A percentile compares a stretch with the other conserved stretches of the same genome.
phyloP scores from a whole-genome alignment of 331 rosid genomes.

The Acacia concinna region DNA sequence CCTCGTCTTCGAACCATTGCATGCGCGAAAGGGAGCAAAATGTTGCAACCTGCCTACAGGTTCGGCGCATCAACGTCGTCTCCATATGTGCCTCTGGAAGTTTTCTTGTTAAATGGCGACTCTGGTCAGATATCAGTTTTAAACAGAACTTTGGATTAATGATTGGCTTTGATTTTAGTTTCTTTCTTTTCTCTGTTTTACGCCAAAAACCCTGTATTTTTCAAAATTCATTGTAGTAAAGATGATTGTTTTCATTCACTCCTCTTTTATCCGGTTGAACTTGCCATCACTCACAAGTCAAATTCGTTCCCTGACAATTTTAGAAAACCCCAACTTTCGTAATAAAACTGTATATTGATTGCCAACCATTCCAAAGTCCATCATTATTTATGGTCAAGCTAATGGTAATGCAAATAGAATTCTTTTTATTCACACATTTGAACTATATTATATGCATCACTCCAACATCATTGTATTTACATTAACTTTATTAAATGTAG shows the following conservation, averaged over 20 bases:
- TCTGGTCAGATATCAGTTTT: conserved; percentile 81
- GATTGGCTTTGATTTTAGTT: conserved; percentile 16
- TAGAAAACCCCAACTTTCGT: neutral
- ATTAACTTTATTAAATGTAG: too few species aligned
- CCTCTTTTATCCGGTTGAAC: neutral
- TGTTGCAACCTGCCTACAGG: conserved; percentile 83
- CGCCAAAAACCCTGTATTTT: conserved; percentile 14
- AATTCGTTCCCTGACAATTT: neutral
- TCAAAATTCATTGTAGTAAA: neutral
- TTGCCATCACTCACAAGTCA: neutral
- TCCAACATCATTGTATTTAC: too few species aligned
- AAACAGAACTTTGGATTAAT: conserved; percentile 61
- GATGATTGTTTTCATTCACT: conserved; percentile 8
- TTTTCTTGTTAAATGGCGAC: conserved; percentile 90
- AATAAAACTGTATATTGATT: neutral
- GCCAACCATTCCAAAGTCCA: neutral
- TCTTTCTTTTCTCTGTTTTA: neutral
- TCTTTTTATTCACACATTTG: too few species aligned
- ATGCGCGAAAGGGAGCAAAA: conserved; percentile 83
- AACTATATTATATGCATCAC: too few species aligned
- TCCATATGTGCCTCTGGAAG: conserved; percentile 82
- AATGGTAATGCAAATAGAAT: neutral
- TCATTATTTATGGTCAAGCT: neutral
- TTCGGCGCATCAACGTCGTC: conserved; percentile 71
- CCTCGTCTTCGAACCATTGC: conserved; percentile 81